These are phyloP conservation scores for Cytospora schulzeri DNA, from an alignment of 2,329 filamentous ascomycete species.

Conservation along the genomic window DNA sequence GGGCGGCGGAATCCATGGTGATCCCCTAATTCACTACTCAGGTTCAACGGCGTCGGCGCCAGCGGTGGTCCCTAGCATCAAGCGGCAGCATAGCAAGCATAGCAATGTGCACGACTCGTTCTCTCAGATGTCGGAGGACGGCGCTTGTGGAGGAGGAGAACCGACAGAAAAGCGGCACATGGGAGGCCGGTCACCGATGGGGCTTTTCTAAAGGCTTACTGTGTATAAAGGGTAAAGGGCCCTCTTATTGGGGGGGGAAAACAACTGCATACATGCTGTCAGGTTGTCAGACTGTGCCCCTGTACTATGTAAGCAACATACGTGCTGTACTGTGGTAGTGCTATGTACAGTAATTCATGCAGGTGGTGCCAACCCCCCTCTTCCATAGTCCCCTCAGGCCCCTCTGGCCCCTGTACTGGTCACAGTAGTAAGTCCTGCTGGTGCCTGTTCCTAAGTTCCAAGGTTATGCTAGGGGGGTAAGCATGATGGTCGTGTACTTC, in stretches of 20 bases:
- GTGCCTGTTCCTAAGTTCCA: too few relatives aligned
- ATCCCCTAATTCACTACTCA: not conserved
- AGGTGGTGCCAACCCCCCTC: too few relatives aligned
- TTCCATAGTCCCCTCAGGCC: not conserved
- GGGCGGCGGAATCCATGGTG: constrained; percentile 26
- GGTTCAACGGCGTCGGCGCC: not conserved
- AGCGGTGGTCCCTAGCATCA: not conserved
- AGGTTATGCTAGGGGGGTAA: too few relatives aligned
- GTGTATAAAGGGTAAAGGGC: too few relatives aligned
- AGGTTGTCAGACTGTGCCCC: too few relatives aligned
- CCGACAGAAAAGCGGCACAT: constrained; percentile 18
- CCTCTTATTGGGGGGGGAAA: not conserved
- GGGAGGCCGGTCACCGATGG: constrained; percentile 22
- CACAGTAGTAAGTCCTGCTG: too few relatives aligned
- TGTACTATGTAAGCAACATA: too few relatives aligned
- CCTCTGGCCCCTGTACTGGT: too few relatives aligned
- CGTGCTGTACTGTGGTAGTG: too few relatives aligned
- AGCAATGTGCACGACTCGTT: not conserved
- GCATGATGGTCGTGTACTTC: not conserved
- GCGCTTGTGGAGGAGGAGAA: constrained; percentile 24
- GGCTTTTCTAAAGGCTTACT: not conserved
- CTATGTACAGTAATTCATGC: too few relatives aligned
- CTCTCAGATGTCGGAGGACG: constrained; percentile 19
- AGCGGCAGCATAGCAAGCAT: constrained; percentile 1
- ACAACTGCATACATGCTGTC: not conserved